Evolutionary conservation across 2,329 filamentous ascomycete genomes (phyloP), one percentile per base, ranked within the genome.

Genomic region (Botrytis sinoallii): DNA sequence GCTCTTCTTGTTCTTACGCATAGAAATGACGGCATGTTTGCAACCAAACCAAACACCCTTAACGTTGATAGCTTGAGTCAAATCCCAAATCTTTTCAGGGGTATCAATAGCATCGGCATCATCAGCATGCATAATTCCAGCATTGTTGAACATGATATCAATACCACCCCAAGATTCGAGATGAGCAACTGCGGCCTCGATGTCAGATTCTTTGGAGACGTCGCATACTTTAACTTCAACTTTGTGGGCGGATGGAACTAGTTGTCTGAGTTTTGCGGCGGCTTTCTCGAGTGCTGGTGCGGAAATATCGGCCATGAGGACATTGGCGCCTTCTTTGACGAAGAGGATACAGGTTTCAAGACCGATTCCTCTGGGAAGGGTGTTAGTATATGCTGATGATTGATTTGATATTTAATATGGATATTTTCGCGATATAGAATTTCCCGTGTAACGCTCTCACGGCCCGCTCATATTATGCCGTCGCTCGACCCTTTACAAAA

Each of bases 141-240:
- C 92, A 79, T 94, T 94, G 85, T 93, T 94, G 87, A 93, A 93
- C 78, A 93, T 90, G 79, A 93, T 86, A 78, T 94, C 92, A 1
- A 91, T 82, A 57, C 92, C 92, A 76, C 91, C 92, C 89, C 90
- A 92, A 38, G 86, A 82, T 79, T 93, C 91, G 46, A 92, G 83
- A 25, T 86, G 84, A 66, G 88, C 87, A 42, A 93, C 85, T 76
- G 89, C 86, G 25, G 87, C 86, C 77, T 89, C 83, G 29, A 93
- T 86, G 35, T 92, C 87, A 44, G 86, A 81, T 81, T 93, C 92
- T 79, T 91, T 91, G 78, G 90, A 90, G 52, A 93, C 92, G 79
- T 94, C 91, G 80, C 88, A 89, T 75, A 81, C 79, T 73, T 77
- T 70, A 52, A 84, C 86, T 70, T 89, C 86, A 70, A 91, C 77